Base-by-base conservation (phyloP, 257 asterid species). In the Solanum appendiculatum region DNA sequence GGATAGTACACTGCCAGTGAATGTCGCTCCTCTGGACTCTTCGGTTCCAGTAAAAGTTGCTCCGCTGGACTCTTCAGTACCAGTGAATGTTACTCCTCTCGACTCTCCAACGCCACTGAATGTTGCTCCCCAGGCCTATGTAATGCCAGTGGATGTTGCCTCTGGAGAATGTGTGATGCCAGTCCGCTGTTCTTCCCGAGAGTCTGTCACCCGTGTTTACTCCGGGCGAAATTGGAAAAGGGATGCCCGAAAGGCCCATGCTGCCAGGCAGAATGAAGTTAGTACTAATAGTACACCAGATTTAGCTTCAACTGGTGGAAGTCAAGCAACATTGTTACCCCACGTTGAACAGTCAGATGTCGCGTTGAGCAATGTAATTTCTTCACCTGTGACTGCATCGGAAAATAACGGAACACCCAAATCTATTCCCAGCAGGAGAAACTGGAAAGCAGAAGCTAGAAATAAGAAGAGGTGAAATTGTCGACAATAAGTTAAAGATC, bases 361-460 rank as follows among this genome's bases (percentile, higher is more conserved):
- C 31, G 85, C 20, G 44, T 60, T 69, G 44, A 85, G 74, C 54
- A 77, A 44, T 51, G 75, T 69, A 51, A 54, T 27, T 88, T 77
- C 90, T 82, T 69, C 86, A 56, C 84, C 84, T 23, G 86, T 87
- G 80, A 20, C 87, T 27, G 42, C 25, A 42, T 72, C 31, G 40
- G 91, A 88, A 80, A 89, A 63, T 75, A 87, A 63, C 82, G 92
- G 86, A 89, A 86, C 89, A 29, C 91, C 83, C 1, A 90, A 86
- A 73, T 88, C 87, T 66, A 89, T 73, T 44, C 91, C 88, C 66
- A 87, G 94, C 90, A 89, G 94, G 83, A 93, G 98, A 88, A 92
- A 96, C 86, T 96, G 99, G 99, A 96, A 96, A 92, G 94, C 92
- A 63, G 99, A 96, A 89, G 99, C 99, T 86, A 93, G 99, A 91